phyloP scores from a whole-genome alignment of 2,329 filamentous ascomycete genomes.

The Phialophora chinensis region DNA sequence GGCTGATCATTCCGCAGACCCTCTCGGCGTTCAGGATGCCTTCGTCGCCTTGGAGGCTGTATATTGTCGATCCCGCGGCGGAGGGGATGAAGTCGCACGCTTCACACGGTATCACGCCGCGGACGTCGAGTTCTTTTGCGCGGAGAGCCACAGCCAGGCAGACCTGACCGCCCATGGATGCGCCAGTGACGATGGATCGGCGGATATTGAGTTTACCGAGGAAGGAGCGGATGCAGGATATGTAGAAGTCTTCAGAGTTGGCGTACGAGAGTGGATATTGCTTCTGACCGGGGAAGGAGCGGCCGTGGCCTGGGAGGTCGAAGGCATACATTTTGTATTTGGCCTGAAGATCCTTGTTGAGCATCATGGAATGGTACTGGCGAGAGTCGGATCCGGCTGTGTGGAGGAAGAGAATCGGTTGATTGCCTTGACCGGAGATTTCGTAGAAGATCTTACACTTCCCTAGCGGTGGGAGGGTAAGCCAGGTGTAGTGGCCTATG shows the following conservation, averaged over 20 bases:
- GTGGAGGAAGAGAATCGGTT: conserved; percentile 33
- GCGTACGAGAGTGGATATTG: conserved; percentile 30
- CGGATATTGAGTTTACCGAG: conserved; percentile 23
- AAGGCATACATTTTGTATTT: conserved; percentile 34
- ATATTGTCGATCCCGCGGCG: conserved; percentile 26
- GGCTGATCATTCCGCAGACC: conserved; percentile 51
- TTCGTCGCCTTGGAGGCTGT: conserved; percentile 28
- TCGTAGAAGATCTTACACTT: conserved; percentile 38
- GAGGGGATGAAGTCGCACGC: conserved; percentile 31
- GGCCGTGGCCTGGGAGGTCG: conserved; percentile 35
- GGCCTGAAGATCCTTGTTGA: conserved; percentile 25
- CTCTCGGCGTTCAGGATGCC: conserved; percentile 31
- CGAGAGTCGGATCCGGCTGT: conserved; percentile 33
- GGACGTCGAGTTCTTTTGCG: conserved; percentile 23
- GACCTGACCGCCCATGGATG: conserved; percentile 33
- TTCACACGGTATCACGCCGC: conserved; percentile 34
- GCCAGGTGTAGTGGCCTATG: conserved; percentile 33
- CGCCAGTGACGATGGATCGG: conserved; percentile 27
- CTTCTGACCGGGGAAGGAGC: conserved; percentile 28
- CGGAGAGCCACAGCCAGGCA: conserved; percentile 31
- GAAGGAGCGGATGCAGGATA: conserved; percentile 28
- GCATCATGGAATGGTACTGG: conserved; percentile 35
- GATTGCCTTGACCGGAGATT: conserved; percentile 24
- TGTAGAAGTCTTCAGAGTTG: conserved; percentile 33
- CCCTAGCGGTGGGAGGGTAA: conserved; percentile 26